Evolutionary conservation across 192 early-diverging fungal species (phyloP), one percentile per base, ranked within the genome.

Genomic region (Podila horticola): DNA sequence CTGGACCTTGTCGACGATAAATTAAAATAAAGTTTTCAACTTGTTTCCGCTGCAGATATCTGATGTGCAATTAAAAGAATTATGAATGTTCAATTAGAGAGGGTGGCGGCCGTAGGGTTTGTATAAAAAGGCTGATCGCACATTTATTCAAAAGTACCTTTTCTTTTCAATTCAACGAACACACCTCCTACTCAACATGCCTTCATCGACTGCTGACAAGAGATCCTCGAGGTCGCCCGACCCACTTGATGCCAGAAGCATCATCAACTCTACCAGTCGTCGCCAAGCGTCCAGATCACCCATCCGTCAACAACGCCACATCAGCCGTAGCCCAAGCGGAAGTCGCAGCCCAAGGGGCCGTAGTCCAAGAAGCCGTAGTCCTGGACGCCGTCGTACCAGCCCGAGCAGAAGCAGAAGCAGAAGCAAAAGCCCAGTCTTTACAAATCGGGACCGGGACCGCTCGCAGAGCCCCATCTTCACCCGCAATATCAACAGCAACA

Each of bases 21-120:
- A 15, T n/a, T 64, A 19, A 72, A 72, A 59, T 72, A 59, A 72
- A 71, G 15, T 50, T 20, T 50, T 50, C 20, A 6, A 19, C 11
- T 50, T 55, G 5, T 19, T 52, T 52, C 24, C 52, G 24, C 50
- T n/a, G 50, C 19, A 52, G 13, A 52, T 31, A 31, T 31, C 31
- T 31, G 31, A 4, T 5, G 31, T 31, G 31, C 31, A 31, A 31
- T 31, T 31, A 31, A 31, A 31, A 31, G 5, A 31, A 31, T 5
- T 5, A 38, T 7, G 3, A 31, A 5, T 38, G 5, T 38, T 38
- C 36, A 38, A 41, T 41, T 45, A 45, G 41, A 45, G 41, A 45
- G 41, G 41, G 41, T 38, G 31, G 5, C 36, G 10, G 8, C 8
- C 8, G 8, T 7, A 38, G 36, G 36, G 8, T 1, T 31, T 6